Conservation (phyloP, 495 filamentous ascomycete genomes). For the Jackrogersella multiformis region DNA sequence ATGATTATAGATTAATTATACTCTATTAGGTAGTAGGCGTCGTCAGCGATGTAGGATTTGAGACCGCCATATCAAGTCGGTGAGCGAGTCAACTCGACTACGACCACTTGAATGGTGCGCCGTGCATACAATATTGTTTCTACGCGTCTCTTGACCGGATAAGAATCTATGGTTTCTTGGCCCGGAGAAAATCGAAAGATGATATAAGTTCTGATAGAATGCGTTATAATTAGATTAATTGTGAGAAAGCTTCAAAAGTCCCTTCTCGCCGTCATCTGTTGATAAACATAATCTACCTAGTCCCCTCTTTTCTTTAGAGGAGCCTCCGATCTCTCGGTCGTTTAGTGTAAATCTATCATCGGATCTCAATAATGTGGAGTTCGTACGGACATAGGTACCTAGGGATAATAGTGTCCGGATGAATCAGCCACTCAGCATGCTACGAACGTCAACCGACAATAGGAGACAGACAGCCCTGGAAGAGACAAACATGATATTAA, state of each 20-base stretch:
- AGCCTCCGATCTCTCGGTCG: no score
- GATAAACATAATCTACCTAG: no score
- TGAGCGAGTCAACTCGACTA: background rate
- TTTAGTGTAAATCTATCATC: background rate
- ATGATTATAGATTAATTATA: no score
- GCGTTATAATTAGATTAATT: background rate
- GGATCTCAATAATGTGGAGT: background rate
- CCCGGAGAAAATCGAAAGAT: no score
- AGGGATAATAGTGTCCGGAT: background rate
- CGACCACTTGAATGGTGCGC: background rate
- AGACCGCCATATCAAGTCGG: background rate
- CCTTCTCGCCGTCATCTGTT: background rate
- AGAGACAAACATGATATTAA: background rate
- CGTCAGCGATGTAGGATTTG: background rate
- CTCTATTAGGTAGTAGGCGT: no score
- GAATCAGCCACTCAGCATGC: background rate
- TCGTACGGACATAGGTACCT: background rate
- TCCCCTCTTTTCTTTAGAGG: no score
- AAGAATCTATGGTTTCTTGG: no score
- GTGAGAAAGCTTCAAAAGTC: background rate
- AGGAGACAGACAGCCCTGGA: background rate
- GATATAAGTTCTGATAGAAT: background rate
- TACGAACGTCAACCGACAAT: background rate
- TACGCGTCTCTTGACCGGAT: no score
- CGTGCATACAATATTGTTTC: no score